Evolutionary conservation across 176 grass and related monocot species (phyloP).

Genomic region (Bromus sterilis): DNA sequence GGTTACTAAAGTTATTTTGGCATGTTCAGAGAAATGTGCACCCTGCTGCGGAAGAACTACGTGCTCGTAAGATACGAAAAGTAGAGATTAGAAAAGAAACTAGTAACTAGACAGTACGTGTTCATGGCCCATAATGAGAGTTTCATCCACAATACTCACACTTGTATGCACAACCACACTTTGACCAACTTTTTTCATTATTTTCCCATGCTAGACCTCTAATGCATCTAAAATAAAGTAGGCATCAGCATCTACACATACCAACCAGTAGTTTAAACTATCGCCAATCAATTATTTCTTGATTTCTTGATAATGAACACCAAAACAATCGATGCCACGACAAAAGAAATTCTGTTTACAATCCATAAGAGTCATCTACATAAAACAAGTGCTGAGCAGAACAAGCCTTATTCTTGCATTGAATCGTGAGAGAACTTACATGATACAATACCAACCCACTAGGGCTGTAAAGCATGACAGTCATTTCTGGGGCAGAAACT

Average conservation of each 20-base stretch:
- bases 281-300: neutral
- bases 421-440: conserved; percentile 62
- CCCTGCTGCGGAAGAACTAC: neutral
- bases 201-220: neutral
- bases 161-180: neutral
- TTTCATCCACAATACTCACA: neutral
- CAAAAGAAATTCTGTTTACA: neutral
- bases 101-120: neutral
- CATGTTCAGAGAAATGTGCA: conserved; percentile 20
- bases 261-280: neutral
- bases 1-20: neutral
- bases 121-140: neutral
- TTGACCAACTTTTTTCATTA: conserved; percentile 2
- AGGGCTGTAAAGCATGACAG: conserved; percentile 75
- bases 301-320: neutral
- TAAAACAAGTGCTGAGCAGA: neutral
- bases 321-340: neutral
- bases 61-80: conserved; percentile 9
- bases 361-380: neutral
- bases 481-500: conserved; percentile 92
- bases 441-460: conserved; percentile 76
- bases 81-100: neutral
- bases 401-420: conserved; percentile 2
- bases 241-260: neutral
- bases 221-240: conserved; percentile 23